Evolutionary conservation across 2,329 filamentous ascomycete species (phyloP).

Genomic region (Sclerotinia subarctica): DNA sequence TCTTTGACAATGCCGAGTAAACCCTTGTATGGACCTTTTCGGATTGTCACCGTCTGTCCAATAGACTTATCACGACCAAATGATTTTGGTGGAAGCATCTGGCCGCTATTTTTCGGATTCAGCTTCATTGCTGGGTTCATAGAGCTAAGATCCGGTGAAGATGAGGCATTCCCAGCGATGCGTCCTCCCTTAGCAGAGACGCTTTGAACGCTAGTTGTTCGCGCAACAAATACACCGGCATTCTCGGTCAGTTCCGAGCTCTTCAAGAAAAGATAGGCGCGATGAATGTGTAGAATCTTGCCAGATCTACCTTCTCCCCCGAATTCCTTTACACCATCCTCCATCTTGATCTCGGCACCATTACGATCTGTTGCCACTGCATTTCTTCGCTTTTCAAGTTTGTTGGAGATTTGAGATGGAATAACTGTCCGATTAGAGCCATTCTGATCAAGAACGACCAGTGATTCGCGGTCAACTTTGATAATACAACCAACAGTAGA

Average conservation of each 20-base stretch:
- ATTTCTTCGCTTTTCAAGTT: constrained; percentile 75
- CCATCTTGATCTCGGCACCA: constrained; percentile 85
- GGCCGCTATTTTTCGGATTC: constrained; percentile 54
- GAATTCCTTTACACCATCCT: constrained; percentile 89
- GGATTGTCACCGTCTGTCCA: constrained; percentile 87
- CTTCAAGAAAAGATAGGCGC: constrained; percentile 87
- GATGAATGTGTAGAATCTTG: constrained; percentile 89
- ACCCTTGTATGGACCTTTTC: constrained; percentile 86
- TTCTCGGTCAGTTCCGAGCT: constrained; percentile 83
- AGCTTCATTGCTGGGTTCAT: constrained; percentile 91
- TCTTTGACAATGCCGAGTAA: constrained; percentile 94
- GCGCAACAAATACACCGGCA: constrained; percentile 82
- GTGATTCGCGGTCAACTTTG: constrained; percentile 90
- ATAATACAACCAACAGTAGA: constrained; percentile 90
- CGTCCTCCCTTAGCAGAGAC: constrained; percentile 92
- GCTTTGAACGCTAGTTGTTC: constrained; percentile 80
- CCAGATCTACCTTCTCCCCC: constrained; percentile 82
- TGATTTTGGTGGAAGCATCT: constrained; percentile 64
- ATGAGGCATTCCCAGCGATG: constrained; percentile 51
- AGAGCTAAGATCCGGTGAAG: constrained; percentile 75
- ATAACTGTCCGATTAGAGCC: constrained; percentile 77
- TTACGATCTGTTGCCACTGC: constrained; percentile 90
- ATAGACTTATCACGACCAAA: constrained; percentile 81
- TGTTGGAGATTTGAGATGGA: constrained; percentile 88
- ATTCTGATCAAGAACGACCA: constrained; percentile 88